These are phyloP conservation scores for Calocybe gangraenosa DNA, from an alignment of 768 basidiomycete genomes.

Conservation along the genomic window DNA sequence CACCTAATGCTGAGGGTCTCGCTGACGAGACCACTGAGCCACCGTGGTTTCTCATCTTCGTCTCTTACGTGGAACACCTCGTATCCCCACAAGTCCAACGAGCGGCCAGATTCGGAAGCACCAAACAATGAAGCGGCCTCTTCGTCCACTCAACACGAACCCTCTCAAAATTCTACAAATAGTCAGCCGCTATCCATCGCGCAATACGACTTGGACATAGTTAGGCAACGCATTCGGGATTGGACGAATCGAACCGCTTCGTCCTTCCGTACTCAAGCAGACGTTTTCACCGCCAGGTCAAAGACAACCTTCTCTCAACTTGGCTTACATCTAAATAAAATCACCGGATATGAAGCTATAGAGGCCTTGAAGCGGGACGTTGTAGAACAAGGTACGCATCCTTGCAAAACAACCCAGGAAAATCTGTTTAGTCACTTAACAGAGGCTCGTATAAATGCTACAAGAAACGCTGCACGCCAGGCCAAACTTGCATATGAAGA, in stretches of 20 bases:
- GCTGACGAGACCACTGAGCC: slow-evolving; percentile 23
- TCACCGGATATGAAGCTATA: slow-evolving; percentile 91
- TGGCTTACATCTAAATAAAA: slow-evolving; percentile 75
- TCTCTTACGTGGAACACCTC: slow-evolving; percentile 28
- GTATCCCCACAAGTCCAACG: slow-evolving; percentile 3
- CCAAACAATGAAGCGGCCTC: slow-evolving; percentile 16
- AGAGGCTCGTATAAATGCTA: slow-evolving; percentile 73
- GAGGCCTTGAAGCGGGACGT: slow-evolving; percentile 77
- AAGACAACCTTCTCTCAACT: slow-evolving; percentile 65
- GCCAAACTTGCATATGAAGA: slow-evolving; percentile 76
- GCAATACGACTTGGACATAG: slow-evolving; percentile 29
- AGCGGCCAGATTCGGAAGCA: slow-evolving; percentile 1
- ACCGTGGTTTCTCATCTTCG: slow-evolving; percentile 27
- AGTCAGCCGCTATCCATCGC: slow-evolving; percentile 7
- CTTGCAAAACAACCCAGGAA: too few species aligned
- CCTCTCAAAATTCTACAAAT: slow-evolving; percentile 11
- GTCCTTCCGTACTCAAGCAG: slow-evolving; percentile 48
- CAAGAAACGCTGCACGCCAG: slow-evolving; percentile 60
- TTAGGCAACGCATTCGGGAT: slow-evolving; percentile 38
- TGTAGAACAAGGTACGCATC: slow-evolving; percentile 69
- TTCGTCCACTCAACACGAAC: slow-evolving; percentile 11
- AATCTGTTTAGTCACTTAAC: too few species aligned
- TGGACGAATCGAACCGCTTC: slow-evolving; percentile 46
- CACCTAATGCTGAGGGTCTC: slow-evolving; percentile 30
- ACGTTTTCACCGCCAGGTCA: slow-evolving; percentile 54